Conservation (phyloP, 352 stramenopile species). For the Thraustochytrium striatum region DNA sequence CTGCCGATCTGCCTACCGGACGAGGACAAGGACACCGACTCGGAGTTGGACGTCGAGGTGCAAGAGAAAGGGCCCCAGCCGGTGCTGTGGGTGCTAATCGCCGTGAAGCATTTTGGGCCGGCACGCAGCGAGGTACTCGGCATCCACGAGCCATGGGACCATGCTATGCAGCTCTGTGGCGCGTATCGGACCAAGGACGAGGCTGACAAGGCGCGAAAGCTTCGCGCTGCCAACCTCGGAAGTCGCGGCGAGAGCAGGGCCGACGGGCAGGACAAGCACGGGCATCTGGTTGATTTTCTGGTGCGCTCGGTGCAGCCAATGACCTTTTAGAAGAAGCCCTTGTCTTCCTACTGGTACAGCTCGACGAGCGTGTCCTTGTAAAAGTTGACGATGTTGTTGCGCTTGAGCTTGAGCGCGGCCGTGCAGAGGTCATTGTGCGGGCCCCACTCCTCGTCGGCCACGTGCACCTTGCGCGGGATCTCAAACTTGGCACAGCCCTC, state of each 20-base stretch:
- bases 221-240: too few relatives aligned
- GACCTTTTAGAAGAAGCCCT: background rate
- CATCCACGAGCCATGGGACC: background rate
- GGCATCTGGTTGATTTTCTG: background rate
- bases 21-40: too few relatives aligned
- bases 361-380: slow-evolving; percentile 42
- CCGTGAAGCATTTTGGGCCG: background rate
- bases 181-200: background rate
- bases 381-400: slow-evolving; percentile 27
- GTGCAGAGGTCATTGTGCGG: slow-evolving; percentile 48
- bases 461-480: slow-evolving; percentile 32
- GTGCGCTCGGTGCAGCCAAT: background rate
- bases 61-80: too few relatives aligned
- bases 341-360: slow-evolving; percentile 43
- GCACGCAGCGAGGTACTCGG: background rate
- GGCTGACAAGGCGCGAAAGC: too few relatives aligned
- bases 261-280: background rate
- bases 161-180: background rate
- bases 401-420: slow-evolving; percentile 50
- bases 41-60: too few relatives aligned
- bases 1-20: too few relatives aligned
- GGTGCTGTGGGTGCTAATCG: too few relatives aligned
- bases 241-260: too few relatives aligned
- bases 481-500: slow-evolving; percentile 34
- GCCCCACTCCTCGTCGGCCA: slow-evolving; percentile 37